Base-by-base conservation (phyloP, 179 eudicot species). In the Nepenthes alata region DNA sequence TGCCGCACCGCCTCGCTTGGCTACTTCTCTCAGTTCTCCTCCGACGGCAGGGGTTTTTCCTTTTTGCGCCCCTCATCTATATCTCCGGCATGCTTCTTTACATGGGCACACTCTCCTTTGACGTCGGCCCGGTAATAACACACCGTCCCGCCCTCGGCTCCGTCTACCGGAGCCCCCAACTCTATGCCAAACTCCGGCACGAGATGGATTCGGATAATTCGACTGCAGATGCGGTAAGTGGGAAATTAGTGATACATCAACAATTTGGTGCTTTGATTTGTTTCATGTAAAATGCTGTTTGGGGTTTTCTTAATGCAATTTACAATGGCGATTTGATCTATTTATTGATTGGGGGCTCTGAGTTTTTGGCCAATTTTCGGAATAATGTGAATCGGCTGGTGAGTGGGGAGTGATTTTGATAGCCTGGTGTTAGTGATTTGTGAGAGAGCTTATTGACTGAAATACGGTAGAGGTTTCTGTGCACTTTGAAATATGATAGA, bases 71-170 rank as follows among this genome's bases (percentile, higher is more conserved):
- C 0, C 70, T 93, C 15, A 70, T 93, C 11, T 93, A 93, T 60
- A 85, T 93, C 45, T 74, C 96, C 4, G 88, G 88, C 6, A 87
- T 93, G 93, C 65, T 93, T 1, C 78, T 93, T 47, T 93, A 93
- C 60, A 84, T 93, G 93, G 96, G 95, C 4, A 86, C 96, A 9
- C 84, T 93, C 10, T 81, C 95, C 9, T 87, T 93, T 35, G 95
- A 93, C 66, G 83, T 75, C 9, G 93, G 88, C 4, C 93, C 90
- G 4, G 75, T 77, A 6, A 79, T 89, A 60, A 67, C 66, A 15
- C 88, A 79, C 59, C 77, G 79, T 2, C 80, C 81, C 0, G 77
- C 87, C 0, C 81, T 88, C 0, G 98, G 98, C 6, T 86, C 95
- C 0, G 77, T 93, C 3, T 93, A 93, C 49, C 78, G 95, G 53